Base-by-base conservation (phyloP, 176 grass and related monocot species). In the Avena sativa region DNA sequence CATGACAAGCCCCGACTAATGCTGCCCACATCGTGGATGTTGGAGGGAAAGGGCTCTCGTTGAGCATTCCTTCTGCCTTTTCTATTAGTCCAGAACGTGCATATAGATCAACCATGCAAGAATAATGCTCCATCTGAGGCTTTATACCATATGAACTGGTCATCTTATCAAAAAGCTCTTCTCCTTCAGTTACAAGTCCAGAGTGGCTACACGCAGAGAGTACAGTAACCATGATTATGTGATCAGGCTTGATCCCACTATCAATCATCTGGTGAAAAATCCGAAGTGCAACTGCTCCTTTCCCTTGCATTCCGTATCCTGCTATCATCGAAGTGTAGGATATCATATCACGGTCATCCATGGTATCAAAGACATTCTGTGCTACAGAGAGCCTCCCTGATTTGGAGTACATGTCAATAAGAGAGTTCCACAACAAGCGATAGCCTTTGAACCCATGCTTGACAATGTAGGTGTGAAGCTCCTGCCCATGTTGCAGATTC, bases 121-220 rank as follows among this genome's bases (percentile, higher is more conserved):
- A 81, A 86, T 89, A 89, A 51, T 89, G 88, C 50, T 94, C 92
- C 87, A 89, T 89, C 74, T 89, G 87, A 30, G 89, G 87, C 25
- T 66, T 84, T 79, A 94, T 75, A 17, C 85, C 81, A 85, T 91
- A 94, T 60, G 56, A 89, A 48, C 20, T 50, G 20, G 82, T 68
- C 92, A 94, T 91, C 81, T 85, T 91, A 50, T 87, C 7, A 85
- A 91, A 92, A 66, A 94, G 78, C 7, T 79, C 80, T 64, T 94
- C 84, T 43, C 92, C 89, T 84, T 94, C 71, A n/a, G 34, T 30
- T 30, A 94, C 92, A 80, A 94, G 92, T 53, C 92, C 87, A 68
- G 85, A 94, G 60, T 94, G 92, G 65, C 89, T 91, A 46, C 92
- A 94, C 40, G 92, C 87, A 74, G 92, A 89, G 50, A 94, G 92